Percentiles rank a stretch among this genome's conserved stretches.
Conservation (phyloP, 345 rosid species). For the Reutealis trisperma region DNA sequence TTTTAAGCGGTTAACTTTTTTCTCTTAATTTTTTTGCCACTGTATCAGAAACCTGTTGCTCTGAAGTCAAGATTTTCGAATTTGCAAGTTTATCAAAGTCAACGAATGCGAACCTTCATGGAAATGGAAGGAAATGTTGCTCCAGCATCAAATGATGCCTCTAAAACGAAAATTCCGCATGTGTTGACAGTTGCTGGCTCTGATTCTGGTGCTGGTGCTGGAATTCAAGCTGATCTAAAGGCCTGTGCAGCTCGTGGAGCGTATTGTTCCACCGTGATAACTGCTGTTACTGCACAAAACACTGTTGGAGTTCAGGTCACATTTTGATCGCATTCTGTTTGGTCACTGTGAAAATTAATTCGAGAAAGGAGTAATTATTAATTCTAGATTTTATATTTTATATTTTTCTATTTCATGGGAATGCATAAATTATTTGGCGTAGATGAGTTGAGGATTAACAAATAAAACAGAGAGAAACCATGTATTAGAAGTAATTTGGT, state of each 20-base stretch:
- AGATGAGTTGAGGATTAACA: not conserved
- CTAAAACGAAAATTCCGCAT: conserved; percentile 51
- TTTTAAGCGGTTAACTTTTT: not conserved
- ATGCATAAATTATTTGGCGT: not conserved
- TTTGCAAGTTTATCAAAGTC: conserved; percentile 1
- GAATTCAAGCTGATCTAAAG: conserved; percentile 96
- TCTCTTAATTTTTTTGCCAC: not conserved
- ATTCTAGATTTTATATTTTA: not conserved
- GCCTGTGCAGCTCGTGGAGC: conserved; percentile 89
- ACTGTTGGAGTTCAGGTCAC: conserved; percentile 82
- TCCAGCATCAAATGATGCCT: conserved; percentile 11
- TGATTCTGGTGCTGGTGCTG: conserved; percentile 94
- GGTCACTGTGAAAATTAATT: not conserved
- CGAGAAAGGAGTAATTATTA: not conserved
- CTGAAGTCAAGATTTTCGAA: conserved; percentile 4
- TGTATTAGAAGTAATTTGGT: not conserved
- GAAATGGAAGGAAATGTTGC: conserved; percentile 29
- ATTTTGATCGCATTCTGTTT: not conserved
- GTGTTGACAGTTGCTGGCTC: conserved; percentile 88
- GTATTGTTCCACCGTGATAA: conserved; percentile 86
- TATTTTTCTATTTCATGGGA: not conserved
- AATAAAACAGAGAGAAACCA: not conserved
- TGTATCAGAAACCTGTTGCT: not conserved
- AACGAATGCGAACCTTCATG: conserved; percentile 5
- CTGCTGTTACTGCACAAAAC: conserved; percentile 91